These are phyloP conservation scores for Hippophae tibetana DNA, from an alignment of 306 rosid genomes.

Conservation along the genomic window DNA sequence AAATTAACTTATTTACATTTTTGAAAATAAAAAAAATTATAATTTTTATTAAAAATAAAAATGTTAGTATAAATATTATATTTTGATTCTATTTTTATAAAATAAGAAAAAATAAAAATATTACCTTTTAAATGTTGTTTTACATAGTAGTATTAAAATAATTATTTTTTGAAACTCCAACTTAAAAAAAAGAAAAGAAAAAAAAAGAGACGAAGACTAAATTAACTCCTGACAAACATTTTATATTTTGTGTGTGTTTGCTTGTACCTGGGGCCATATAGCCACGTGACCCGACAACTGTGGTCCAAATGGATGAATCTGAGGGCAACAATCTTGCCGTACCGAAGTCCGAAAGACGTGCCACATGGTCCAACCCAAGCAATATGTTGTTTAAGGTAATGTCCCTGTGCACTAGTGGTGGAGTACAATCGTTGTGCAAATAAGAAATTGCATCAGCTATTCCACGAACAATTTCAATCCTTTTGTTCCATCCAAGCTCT, in stretches of 20 bases:
- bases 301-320: conserved; percentile 41
- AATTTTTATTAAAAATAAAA: too few species aligned
- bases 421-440: conserved; percentile 47
- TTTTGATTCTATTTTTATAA: too few species aligned
- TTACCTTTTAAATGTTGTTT: too few species aligned
- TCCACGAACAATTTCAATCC: conserved; percentile 42
- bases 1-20: too few species aligned
- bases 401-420: conserved; percentile 47
- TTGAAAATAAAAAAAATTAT: too few species aligned
- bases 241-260: too few species aligned
- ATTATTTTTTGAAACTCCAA: neutral
- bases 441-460: conserved; percentile 49
- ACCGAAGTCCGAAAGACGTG: conserved; percentile 54
- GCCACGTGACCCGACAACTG: conserved; percentile 51
- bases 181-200: neutral
- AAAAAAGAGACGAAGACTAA: too few species aligned
- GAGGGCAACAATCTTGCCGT: conserved; percentile 37
- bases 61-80: too few species aligned
- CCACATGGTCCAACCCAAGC: conserved; percentile 34
- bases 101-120: neutral
- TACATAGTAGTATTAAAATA: too few species aligned
- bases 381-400: conserved; percentile 43
- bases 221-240: too few species aligned
- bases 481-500: conserved; percentile 34
- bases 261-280: conserved; percentile 66